Percentiles rank a stretch among this genome's conserved stretches.
phyloP scores from a whole-genome alignment of 192 early-diverging fungal species.

The Chytriomyces sp. region DNA sequence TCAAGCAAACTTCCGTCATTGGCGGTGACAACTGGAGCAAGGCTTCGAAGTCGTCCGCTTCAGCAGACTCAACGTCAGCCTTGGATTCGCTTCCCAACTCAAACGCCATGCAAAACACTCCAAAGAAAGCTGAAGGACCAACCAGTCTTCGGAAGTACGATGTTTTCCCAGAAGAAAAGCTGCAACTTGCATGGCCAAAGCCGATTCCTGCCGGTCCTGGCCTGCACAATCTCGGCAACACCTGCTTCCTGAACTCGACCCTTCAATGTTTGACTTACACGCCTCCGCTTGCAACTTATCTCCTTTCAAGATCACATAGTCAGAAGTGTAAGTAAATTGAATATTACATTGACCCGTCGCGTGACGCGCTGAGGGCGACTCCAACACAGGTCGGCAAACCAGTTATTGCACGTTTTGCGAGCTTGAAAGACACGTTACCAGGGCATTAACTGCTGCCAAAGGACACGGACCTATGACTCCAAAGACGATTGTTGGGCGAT shows the following conservation, averaged over 20 bases:
- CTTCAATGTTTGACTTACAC: conserved; percentile 80
- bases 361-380: background rate
- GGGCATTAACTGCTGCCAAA: conserved; percentile 48
- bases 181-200: conserved; percentile 24
- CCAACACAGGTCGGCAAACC: conserved; percentile 47
- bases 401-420: conserved; percentile 76
- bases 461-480: conserved; percentile 56
- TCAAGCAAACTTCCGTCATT: conserved; percentile 3
- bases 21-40: background rate
- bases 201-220: conserved; percentile 48
- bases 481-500: conserved; percentile 63
- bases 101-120: background rate
- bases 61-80: background rate
- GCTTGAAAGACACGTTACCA: conserved; percentile 66
- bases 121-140: background rate
- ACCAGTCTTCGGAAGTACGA: background rate
- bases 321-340: conserved; percentile 13
- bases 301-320: conserved; percentile 35
- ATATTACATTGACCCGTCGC: background rate
- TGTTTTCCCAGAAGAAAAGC: conserved; percentile 12
- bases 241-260: conserved; percentile 83
- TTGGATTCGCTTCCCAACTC: background rate
- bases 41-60: background rate
- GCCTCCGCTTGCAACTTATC: conserved; percentile 25
- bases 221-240: conserved; percentile 79